Conservation (phyloP, 129 eudicot species). For the Gnaphalium uliginosum region DNA sequence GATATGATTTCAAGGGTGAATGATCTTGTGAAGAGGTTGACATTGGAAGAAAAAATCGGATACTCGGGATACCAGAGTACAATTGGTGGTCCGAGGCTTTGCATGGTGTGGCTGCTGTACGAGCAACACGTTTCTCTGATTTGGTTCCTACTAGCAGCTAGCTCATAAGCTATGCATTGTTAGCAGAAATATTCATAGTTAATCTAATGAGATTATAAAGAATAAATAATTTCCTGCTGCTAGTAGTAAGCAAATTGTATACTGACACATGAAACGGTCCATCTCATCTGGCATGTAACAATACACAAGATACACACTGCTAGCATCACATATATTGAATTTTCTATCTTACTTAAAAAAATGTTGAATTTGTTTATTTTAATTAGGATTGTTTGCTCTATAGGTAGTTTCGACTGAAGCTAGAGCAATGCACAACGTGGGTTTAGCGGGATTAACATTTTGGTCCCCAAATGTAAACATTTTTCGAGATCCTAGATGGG, state of each 20-base stretch:
- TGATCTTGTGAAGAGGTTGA: slow-evolving; percentile 65
- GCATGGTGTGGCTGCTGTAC: slow-evolving; percentile 73
- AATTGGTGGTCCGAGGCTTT: slow-evolving; percentile 97
- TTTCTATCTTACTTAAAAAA: too few relatives aligned
- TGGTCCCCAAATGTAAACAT: slow-evolving; percentile 97
- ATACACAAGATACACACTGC: background rate
- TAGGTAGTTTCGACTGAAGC: slow-evolving; percentile 97
- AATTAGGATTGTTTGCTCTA: slow-evolving; percentile 19
- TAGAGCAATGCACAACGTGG: slow-evolving; percentile 95
- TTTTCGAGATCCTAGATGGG: slow-evolving; percentile 96
- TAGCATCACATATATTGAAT: too few relatives aligned
- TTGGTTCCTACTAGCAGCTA: slow-evolving; percentile 58
- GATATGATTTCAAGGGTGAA: slow-evolving; percentile 53
- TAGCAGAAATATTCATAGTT: too few relatives aligned
- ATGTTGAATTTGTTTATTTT: slow-evolving; percentile 6
- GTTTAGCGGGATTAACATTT: slow-evolving; percentile 78
- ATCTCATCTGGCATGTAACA: too few relatives aligned
- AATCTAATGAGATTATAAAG: too few relatives aligned
- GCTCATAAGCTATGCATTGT: too few relatives aligned
- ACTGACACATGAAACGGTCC: too few relatives aligned
- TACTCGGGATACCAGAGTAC: slow-evolving; percentile 67
- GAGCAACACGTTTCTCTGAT: slow-evolving; percentile 55
- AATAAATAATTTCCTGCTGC: too few relatives aligned
- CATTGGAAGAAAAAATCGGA: slow-evolving; percentile 69
- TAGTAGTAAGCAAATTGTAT: too few relatives aligned